Conservation (phyloP, 148 eudicot genomes). For the Chenopodium suecicum region DNA sequence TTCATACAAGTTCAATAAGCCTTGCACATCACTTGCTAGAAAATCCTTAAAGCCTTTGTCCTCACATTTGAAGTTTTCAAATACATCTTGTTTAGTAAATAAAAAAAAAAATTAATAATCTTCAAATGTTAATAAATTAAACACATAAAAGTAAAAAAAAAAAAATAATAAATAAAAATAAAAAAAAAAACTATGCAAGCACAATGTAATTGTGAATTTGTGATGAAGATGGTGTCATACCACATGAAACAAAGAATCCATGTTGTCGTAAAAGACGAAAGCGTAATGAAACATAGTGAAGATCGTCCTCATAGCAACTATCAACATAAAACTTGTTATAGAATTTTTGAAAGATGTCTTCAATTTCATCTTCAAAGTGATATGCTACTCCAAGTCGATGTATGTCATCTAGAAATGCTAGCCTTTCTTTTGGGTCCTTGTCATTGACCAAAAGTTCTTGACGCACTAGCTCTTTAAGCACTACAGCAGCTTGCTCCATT, state of each 20-base stretch:
- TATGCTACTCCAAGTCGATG: slow-evolving; percentile 23
- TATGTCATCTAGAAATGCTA: slow-evolving; percentile 4
- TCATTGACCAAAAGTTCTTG: not conserved
- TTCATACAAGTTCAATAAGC: slow-evolving; percentile 27
- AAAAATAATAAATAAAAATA: too few species aligned
- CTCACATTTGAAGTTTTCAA: slow-evolving; percentile 17
- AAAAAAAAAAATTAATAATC: not conserved
- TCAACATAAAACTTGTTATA: not conserved
- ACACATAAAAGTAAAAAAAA: too few species aligned
- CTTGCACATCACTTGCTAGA: slow-evolving; percentile 21
- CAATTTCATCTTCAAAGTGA: slow-evolving; percentile 25
- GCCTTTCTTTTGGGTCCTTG: slow-evolving; percentile 10
- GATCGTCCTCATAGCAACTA: slow-evolving; percentile 19
- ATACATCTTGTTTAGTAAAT: slow-evolving; percentile 15
- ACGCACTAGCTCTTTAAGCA: slow-evolving; percentile 14
- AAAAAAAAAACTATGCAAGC: too few species aligned
- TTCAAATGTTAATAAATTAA: not conserved
- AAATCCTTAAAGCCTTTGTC: slow-evolving; percentile 18
- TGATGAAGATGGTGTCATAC: not conserved
- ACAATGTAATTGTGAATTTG: not conserved
- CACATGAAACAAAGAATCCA: slow-evolving; percentile 29
- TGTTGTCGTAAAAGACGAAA: slow-evolving; percentile 45
- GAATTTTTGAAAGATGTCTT: slow-evolving; percentile 12
- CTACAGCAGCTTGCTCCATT: not conserved
- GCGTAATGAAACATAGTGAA: slow-evolving; percentile 37